Evolutionary conservation across 768 basidiomycete genomes (phyloP), one percentile per base, ranked within the genome.

Genomic region (Leccinum barrowsii): DNA sequence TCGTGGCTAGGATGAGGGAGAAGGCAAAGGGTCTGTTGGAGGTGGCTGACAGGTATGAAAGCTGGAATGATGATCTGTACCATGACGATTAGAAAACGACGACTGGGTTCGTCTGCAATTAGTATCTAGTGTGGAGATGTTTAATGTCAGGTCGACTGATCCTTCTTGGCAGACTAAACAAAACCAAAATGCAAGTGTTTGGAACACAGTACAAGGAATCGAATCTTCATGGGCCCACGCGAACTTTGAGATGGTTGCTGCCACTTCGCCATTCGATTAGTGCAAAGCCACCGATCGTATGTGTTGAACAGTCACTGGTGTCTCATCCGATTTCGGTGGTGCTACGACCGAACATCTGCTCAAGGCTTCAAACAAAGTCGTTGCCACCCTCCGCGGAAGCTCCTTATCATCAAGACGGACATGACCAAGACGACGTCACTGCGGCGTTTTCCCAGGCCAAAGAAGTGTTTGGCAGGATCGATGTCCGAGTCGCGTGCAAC

Each of bases 331-430:
- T n/a, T 70, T 79, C 57, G 75, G 76, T 2, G 65, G 68, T 11
- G 47, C 55, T 10, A 64, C 73, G 56, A 65, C 68, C 8, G 70
- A 75, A 55, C 37, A 52, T 15, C 13, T 17, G 22, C 47, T 81
- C 42, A 50, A 53, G 30, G 61, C 63, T 2, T 77, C 78, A 13
- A 71, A 77, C 58, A 74, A 62, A 10, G 78, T 72, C 34, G 64
- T 78, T 52, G 80, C 81, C 13, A 77, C 78, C n/a, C 68, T 78
- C 12, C 78, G 78, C 55, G 73, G 65, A 66, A 66, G 28, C 68
- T 77, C 13, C 62, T 74, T 51, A 58, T 73, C 55, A 34, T 73
- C 56, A 66, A 66, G 47, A 59, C 75, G 35, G 75, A 76, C 63
- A 73, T 77, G 34, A 70, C 67, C 15, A 58, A 26, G 50, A 50